phyloP scores from a whole-genome alignment of 208 protist genomes.

The Leishmania martiniquensis region DNA sequence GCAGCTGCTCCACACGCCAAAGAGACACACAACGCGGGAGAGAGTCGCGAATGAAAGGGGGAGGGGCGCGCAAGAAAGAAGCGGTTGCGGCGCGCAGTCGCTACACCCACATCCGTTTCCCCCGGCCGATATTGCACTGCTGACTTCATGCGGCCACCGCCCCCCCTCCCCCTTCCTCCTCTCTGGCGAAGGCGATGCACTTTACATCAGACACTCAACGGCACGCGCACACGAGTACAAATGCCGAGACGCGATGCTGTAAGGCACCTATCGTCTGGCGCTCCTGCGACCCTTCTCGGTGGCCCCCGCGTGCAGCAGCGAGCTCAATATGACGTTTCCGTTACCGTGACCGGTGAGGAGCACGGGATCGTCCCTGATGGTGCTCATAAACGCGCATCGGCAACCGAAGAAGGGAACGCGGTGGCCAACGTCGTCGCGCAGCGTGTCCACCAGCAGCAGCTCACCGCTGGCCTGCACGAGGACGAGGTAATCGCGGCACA shows the following conservation, averaged over 20 bases:
- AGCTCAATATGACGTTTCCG: constrained; percentile 32
- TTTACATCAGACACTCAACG: constrained; percentile 5
- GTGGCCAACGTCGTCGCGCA: constrained; percentile 22
- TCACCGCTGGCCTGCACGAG: constrained; percentile 25
- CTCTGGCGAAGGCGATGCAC: background rate
- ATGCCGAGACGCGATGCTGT: background rate
- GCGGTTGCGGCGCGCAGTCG: background rate
- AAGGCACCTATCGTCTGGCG: background rate
- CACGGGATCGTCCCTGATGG: constrained; percentile 21
- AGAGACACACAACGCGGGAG: background rate
- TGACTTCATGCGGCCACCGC: background rate
- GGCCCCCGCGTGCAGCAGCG: constrained; percentile 8
- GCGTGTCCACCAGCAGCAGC: constrained; percentile 31
- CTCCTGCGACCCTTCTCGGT: constrained; percentile 5
- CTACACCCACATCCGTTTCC: background rate
- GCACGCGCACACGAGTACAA: background rate
- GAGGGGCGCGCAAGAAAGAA: background rate
- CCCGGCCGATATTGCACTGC: background rate
- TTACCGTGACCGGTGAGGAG: constrained; percentile 37
- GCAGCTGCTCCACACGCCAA: background rate
- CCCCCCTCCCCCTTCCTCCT: background rate
- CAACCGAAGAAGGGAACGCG: constrained; percentile 29
- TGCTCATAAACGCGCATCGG: constrained; percentile 16
- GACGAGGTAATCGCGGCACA: constrained; percentile 17
- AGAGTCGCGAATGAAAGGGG: background rate